These are phyloP conservation scores for Hypoxylon sp. DNA, from an alignment of 2,329 filamentous ascomycete species.

Conservation along the genomic window DNA sequence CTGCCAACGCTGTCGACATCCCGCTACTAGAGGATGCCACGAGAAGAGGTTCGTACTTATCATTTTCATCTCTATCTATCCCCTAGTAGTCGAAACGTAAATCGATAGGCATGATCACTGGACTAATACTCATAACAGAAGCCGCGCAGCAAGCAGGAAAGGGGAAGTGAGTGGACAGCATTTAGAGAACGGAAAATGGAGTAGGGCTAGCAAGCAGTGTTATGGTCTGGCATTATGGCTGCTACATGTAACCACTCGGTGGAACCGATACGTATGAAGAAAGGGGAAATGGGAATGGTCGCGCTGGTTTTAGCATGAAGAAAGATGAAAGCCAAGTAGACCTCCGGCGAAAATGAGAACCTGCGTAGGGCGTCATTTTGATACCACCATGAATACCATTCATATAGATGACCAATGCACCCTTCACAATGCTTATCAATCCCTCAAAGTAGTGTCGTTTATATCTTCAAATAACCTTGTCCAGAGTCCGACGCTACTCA, in stretches of 20 bases:
- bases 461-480: not conserved
- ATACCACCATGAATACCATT: not conserved
- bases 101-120: not conserved
- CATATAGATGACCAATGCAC: not conserved
- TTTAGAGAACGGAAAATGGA: not conserved
- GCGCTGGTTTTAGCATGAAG: not conserved
- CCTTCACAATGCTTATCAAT: not conserved
- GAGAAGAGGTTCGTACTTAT: slow-evolving; percentile 75
- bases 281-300: not conserved
- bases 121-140: slow-evolving; percentile 58
- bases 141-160: slow-evolving; percentile 71
- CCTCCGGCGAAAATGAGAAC: not conserved
- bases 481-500: not conserved
- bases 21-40: slow-evolving; percentile 92
- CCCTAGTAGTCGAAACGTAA: not conserved
- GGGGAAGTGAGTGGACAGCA: slow-evolving; percentile 61
- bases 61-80: slow-evolving; percentile 1
- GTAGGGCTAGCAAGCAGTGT: not conserved
- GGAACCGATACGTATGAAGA: not conserved
- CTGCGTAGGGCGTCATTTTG: not conserved
- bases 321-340: not conserved
- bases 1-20: slow-evolving; percentile 85
- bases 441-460: not conserved
- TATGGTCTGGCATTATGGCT: not conserved
- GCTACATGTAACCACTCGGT: not conserved